These are phyloP conservation scores for Phytophthora constricta DNA, from an alignment of 352 stramenopile genomes.

Conservation along the genomic window DNA sequence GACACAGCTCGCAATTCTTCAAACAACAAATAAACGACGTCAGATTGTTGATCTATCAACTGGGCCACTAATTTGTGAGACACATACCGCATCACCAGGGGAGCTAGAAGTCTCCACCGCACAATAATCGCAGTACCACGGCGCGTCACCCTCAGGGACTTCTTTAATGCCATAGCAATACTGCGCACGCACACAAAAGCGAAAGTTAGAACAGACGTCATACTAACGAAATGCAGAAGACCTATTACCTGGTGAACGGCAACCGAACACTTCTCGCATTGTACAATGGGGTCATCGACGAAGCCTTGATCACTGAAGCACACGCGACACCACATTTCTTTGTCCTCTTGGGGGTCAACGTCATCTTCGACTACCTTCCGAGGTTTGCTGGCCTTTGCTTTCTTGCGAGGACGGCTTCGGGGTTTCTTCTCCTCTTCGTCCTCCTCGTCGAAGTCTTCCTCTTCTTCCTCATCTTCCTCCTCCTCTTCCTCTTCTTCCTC, in stretches of 20 bases:
- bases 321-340: constrained; percentile 91
- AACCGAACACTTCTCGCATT: constrained; percentile 86
- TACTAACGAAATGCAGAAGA: not conserved
- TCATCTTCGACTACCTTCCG: constrained; percentile 27
- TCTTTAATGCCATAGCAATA: constrained; percentile 89
- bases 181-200: no score
- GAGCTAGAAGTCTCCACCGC: constrained; percentile 44
- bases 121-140: constrained; percentile 90
- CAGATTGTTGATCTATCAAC: constrained; percentile 4
- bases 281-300: constrained; percentile 87
- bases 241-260: constrained; percentile 81
- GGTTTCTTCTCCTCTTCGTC: constrained; percentile 41
- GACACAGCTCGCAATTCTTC: constrained; percentile 82
- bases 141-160: constrained; percentile 80
- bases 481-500: constrained; percentile 63
- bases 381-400: constrained; percentile 31
- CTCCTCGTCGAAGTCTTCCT: constrained; percentile 41
- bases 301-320: constrained; percentile 90
- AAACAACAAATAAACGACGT: constrained; percentile 13
- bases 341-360: constrained; percentile 70
- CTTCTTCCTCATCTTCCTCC: constrained; percentile 48
- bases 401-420: constrained; percentile 45
- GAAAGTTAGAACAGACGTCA: constrained; percentile 14
- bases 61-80: not conserved
- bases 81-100: constrained; percentile 57